Evolutionary conservation across 2,329 filamentous ascomycete species (phyloP).

Genomic region (Dothidotthia symphoricarpi): DNA sequence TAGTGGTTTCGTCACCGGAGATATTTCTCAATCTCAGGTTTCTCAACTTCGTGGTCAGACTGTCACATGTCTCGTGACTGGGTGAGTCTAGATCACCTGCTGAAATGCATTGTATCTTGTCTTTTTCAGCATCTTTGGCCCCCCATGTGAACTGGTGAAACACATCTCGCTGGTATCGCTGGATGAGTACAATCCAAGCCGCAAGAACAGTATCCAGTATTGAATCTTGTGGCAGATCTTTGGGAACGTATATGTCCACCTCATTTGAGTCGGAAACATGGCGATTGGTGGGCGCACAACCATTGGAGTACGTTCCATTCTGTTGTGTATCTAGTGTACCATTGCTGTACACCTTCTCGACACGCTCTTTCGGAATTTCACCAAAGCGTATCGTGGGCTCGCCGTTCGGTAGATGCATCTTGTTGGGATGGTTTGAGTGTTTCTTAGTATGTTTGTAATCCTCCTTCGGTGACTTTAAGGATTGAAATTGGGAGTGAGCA

Average conservation of each 20-base stretch:
- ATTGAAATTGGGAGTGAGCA: not conserved
- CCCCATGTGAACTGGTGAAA: conserved; percentile 35
- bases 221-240: conserved; percentile 7
- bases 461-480: not conserved
- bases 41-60: conserved; percentile 16
- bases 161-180: conserved; percentile 34
- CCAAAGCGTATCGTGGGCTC: conserved; percentile 17
- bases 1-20: conserved; percentile 5
- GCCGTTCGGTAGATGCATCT: conserved; percentile 24
- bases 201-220: conserved; percentile 28
- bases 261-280: conserved; percentile 13
- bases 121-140: conserved; percentile 10
- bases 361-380: conserved; percentile 12
- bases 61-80: conserved; percentile 11
- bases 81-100: conserved; percentile 18
- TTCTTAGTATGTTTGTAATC: not conserved
- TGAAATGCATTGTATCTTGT: conserved; percentile 17
- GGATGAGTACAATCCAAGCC: conserved; percentile 31
- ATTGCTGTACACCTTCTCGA: conserved; percentile 15
- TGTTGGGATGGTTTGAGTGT: conserved; percentile 4
- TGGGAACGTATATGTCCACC: conserved; percentile 13
- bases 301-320: conserved; percentile 4
- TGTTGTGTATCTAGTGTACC: conserved; percentile 6
- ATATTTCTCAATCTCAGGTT: conserved; percentile 14
- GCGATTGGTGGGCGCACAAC: conserved; percentile 2